Evolutionary conservation across 768 basidiomycete genomes (phyloP).

Genomic region (Rhizopogon sp.): DNA sequence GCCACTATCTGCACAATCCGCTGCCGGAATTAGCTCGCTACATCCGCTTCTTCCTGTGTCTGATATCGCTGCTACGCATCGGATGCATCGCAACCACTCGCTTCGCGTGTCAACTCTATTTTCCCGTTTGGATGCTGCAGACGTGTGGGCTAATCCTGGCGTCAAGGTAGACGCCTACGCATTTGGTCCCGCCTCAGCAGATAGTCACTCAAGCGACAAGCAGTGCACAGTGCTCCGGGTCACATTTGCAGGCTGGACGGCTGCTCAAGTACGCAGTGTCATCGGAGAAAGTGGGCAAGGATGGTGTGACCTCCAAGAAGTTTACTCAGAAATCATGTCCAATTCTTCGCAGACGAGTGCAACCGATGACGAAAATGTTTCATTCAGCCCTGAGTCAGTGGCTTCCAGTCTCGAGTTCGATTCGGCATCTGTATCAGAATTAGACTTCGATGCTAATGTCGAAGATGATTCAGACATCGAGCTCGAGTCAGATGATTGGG

Average conservation of each 20-base stretch:
- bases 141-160: conserved; percentile 52
- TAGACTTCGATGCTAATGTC: not conserved
- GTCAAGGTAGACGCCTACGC: conserved; percentile 56
- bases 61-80: conserved; percentile 46
- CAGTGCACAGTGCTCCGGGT: conserved; percentile 65
- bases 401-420: conserved; percentile 6
- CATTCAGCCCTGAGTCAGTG: not conserved
- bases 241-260: conserved; percentile 71
- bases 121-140: conserved; percentile 60
- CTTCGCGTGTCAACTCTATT: conserved; percentile 67
- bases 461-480: not conserved
- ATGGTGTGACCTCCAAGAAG: conserved; percentile 74
- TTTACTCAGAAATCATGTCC: conserved; percentile 5
- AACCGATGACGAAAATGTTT: not conserved
- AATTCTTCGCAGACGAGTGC: not conserved
- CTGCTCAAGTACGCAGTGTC: conserved; percentile 55
- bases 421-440: conserved; percentile 6
- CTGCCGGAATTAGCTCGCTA: conserved; percentile 7
- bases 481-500: not conserved
- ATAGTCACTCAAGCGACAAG: conserved; percentile 30
- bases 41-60: conserved; percentile 49
- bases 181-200: conserved; percentile 38
- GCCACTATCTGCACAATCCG: conserved; percentile 41
- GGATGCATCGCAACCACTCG: conserved; percentile 49
- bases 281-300: conserved; percentile 68